Percentiles rank a stretch among this genome's conserved stretches.
Evolutionary conservation across 495 filamentous ascomycete species (phyloP).

Genomic region (Aspergillus baeticus): DNA sequence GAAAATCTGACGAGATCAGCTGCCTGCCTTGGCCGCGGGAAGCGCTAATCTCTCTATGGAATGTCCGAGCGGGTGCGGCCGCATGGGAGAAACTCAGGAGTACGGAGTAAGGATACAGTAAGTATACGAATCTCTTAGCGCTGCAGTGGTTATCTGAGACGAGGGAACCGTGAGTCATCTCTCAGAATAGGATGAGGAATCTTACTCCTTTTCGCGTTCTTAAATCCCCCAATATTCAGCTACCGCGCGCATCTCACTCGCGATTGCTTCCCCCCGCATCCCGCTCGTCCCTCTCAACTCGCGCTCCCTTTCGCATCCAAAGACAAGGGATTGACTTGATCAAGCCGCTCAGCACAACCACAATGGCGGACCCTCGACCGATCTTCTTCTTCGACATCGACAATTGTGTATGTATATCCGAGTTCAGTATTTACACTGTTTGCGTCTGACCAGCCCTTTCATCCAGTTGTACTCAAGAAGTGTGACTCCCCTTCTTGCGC

Average conservation of each 20-base stretch:
- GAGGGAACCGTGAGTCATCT: neutral
- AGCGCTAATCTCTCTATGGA: constrained; percentile 12
- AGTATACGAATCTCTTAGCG: neutral
- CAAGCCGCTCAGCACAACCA: constrained; percentile 3
- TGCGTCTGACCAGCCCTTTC: constrained; percentile 11
- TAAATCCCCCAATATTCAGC: neutral
- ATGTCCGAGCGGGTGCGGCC: neutral
- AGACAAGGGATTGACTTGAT: neutral
- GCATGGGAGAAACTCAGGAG: neutral
- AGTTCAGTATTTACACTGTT: neutral
- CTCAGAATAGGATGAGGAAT: neutral
- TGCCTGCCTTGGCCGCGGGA: constrained; percentile 1
- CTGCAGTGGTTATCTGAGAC: neutral
- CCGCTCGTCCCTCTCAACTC: neutral
- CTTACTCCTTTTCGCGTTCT: neutral
- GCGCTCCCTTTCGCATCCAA: neutral
- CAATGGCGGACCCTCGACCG: constrained; percentile 43
- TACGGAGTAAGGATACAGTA: neutral
- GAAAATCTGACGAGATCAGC: constrained; percentile 1
- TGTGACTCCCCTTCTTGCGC: constrained; percentile 17
- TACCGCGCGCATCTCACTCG: neutral
- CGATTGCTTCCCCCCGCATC: neutral
- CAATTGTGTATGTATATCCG: constrained; percentile 70
- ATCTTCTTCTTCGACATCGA: constrained; percentile 95
- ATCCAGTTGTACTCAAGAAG: constrained; percentile 56